These are phyloP conservation scores for Oehlia diaphana DNA, from an alignment of 192 early-diverging fungal genomes.

Conservation along the genomic window DNA sequence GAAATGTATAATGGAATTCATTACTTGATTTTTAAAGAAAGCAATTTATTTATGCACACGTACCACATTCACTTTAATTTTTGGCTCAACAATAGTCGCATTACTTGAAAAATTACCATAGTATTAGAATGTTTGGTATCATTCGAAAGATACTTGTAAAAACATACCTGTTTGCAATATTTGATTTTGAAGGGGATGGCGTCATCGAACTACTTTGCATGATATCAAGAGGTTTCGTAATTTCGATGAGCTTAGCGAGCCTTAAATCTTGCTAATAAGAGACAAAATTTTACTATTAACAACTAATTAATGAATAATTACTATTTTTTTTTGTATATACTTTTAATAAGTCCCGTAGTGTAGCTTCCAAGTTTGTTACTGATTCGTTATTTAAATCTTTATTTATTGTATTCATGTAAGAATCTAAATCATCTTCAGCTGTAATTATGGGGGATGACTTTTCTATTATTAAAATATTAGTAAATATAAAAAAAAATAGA, in stretches of 20 bases:
- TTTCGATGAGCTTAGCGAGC: conserved; percentile 44
- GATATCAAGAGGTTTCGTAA: conserved; percentile 49
- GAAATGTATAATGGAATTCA: background rate
- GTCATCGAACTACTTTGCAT: background rate
- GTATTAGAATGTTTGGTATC: background rate
- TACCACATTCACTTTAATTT: background rate
- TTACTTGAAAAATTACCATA: background rate
- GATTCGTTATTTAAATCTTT: conserved; percentile 45
- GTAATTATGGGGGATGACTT: conserved; percentile 25
- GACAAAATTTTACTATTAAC: background rate
- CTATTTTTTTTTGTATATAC: conserved; percentile 28
- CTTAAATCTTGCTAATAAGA: conserved; percentile 41
- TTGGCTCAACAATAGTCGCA: background rate
- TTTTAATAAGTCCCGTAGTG: conserved; percentile 47
- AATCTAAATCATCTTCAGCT: conserved; percentile 62
- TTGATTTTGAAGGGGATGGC: background rate
- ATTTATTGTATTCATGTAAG: conserved; percentile 61
- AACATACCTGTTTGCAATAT: background rate
- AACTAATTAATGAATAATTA: background rate
- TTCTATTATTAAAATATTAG: background rate
- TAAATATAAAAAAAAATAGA: background rate
- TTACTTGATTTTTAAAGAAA: background rate
- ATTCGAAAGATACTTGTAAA: background rate
- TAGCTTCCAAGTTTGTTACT: conserved; percentile 40
- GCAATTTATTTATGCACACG: background rate